Conservation (phyloP, 202 grass and related monocot genomes). For the Dendrocalamus latiflorus region DNA sequence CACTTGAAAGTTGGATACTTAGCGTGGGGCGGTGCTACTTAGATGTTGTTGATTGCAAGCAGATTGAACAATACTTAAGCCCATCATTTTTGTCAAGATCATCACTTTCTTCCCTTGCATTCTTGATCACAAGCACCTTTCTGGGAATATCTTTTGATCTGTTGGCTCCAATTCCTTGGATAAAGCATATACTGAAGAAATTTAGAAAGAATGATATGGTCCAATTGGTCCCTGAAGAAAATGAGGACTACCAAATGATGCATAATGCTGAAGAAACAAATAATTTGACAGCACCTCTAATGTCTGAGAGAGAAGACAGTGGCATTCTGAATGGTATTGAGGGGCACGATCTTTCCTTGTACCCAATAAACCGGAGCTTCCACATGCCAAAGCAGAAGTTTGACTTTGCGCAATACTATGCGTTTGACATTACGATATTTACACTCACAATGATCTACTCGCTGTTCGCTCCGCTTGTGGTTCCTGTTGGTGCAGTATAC, state of each 20-base stretch:
- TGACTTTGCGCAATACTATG: constrained; percentile 98
- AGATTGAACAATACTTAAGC: constrained; percentile 88
- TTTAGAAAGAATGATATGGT: constrained; percentile 99
- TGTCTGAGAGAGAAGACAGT: constrained; percentile 61
- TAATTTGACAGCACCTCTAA: constrained; percentile 61
- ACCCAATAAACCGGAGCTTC: constrained; percentile 87
- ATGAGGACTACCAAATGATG: constrained; percentile 53
- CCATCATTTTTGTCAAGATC: constrained; percentile 93
- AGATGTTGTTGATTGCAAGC: constrained; percentile 73
- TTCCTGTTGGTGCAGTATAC: constrained; percentile 86
- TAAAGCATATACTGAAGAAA: constrained; percentile 96
- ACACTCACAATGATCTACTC: constrained; percentile 98
- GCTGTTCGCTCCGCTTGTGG: constrained; percentile 80
- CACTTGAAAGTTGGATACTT: constrained; percentile 86
- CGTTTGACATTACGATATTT: constrained; percentile 96
- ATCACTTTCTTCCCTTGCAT: constrained; percentile 88
- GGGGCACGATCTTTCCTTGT: constrained; percentile 74
- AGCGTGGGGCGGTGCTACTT: constrained; percentile 90
- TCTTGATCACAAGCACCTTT: constrained; percentile 91
- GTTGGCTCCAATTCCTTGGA: constrained; percentile 84
- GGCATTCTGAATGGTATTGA: constrained; percentile 51
- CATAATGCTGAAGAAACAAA: constrained; percentile 58
- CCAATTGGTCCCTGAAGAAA: constrained; percentile 90
- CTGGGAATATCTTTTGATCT: constrained; percentile 98
- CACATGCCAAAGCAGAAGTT: constrained; percentile 94